phyloP scores from a whole-genome alignment of 306 rosid genomes.

The Cucumis hystrix region DNA sequence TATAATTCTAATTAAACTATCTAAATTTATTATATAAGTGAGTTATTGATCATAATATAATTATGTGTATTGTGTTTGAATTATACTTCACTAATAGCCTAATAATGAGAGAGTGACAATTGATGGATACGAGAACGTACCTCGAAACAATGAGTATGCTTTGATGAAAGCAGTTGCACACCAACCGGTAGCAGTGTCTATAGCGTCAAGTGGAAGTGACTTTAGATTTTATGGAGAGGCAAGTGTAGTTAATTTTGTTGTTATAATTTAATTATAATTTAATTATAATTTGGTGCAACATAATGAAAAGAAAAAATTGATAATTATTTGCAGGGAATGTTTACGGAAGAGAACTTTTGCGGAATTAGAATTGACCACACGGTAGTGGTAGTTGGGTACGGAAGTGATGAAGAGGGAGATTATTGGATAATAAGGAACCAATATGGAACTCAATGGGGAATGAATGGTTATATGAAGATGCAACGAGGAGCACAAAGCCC shows the following conservation, averaged over 20 bases:
- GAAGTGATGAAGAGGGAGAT: too few species aligned
- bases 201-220: conserved; percentile 28
- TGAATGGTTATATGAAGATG: too few species aligned
- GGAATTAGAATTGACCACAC: too few species aligned
- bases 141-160: conserved; percentile 25
- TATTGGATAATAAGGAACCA: too few species aligned
- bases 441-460: too few species aligned
- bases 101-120: conserved; percentile 8
- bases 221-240: conserved; percentile 36
- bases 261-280: not conserved
- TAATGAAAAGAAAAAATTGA: not conserved
- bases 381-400: too few species aligned
- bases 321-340: conserved; percentile 42
- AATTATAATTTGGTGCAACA: not conserved
- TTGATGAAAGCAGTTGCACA: conserved; percentile 33
- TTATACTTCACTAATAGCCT: conserved; percentile 4
- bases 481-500: too few species aligned
- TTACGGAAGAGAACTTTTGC: not conserved
- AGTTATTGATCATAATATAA: too few species aligned
- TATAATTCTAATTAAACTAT: too few species aligned
- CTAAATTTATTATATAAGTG: too few species aligned
- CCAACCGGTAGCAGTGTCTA: conserved; percentile 31
- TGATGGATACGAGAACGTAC: conserved; percentile 33
- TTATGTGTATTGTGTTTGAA: not conserved
- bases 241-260: not conserved